Percentiles rank a stretch among this genome's conserved stretches.
phyloP scores from a whole-genome alignment of 805 yeast genomes.

The Schwanniomyces vanrijiae region DNA sequence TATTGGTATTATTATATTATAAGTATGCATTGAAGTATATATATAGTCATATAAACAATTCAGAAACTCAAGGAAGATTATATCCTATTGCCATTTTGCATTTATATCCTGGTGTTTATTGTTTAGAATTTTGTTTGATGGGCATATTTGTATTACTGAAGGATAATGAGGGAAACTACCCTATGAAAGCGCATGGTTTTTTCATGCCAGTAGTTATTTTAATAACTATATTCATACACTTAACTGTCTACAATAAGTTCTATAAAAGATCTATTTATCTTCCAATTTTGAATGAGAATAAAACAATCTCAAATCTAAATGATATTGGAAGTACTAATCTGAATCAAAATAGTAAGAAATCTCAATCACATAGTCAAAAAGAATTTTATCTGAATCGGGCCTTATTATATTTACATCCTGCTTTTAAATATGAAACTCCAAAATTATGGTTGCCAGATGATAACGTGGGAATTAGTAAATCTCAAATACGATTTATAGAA shows the following conservation, averaged over 20 bases:
- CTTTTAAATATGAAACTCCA: constrained; percentile 36
- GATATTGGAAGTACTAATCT: constrained; percentile 1
- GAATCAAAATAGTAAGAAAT: background rate
- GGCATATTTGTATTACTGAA: constrained; percentile 71
- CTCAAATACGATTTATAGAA: constrained; percentile 19
- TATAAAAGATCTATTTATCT: constrained; percentile 25
- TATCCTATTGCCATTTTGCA: constrained; percentile 78
- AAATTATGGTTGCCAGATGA: constrained; percentile 42
- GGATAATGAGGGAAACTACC: constrained; percentile 44
- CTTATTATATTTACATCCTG: constrained; percentile 36
- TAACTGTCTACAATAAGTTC: constrained; percentile 46
- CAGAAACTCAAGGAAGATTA: constrained; percentile 68
- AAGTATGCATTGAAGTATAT: constrained; percentile 67
- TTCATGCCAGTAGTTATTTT: constrained; percentile 52
- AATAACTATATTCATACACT: constrained; percentile 58
- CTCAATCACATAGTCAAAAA: background rate
- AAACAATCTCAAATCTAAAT: background rate
- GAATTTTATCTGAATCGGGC: constrained; percentile 20
- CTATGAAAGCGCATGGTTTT: constrained; percentile 48
- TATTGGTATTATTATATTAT: constrained; percentile 58
- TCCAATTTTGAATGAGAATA: constrained; percentile 26
- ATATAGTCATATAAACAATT: constrained; percentile 47
- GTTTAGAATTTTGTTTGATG: constrained; percentile 72
- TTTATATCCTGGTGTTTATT: constrained; percentile 77
- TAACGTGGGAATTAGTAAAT: constrained; percentile 26